A percentile compares a stretch with the other conserved stretches of the same genome.
These are phyloP conservation scores for Diospyros kaki DNA, from an alignment of 148 eudicot species.

Conservation along the genomic window DNA sequence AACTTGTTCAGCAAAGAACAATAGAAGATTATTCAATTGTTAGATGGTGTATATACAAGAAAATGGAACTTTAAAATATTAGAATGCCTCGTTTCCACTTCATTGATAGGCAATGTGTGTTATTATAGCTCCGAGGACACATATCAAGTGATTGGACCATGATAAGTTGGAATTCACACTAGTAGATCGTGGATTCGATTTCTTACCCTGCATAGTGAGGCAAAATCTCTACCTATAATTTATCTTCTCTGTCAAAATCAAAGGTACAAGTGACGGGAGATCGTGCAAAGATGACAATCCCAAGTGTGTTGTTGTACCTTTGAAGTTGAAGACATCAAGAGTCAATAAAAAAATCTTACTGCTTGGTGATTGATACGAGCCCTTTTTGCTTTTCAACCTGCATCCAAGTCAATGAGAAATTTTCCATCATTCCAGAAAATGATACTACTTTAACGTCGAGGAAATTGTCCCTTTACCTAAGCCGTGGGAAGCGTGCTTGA, in stretches of 20 bases:
- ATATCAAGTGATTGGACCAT: no score
- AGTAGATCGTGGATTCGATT: no score
- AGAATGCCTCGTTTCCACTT: not conserved
- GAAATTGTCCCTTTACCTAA: not conserved
- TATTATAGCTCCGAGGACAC: no score
- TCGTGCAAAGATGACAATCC: no score
- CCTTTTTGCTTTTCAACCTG: not conserved
- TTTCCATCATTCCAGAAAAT: not conserved
- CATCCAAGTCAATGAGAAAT: not conserved
- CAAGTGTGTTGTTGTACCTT: not conserved
- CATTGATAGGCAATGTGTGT: not conserved
- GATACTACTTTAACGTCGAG: not conserved
- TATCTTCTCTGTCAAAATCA: no score
- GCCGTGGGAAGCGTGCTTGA: not conserved
- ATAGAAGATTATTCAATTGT: no score
- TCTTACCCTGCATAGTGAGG: no score
- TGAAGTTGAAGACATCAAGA: not conserved
- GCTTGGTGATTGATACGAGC: not conserved
- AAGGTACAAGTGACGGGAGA: no score
- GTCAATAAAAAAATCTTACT: not conserved
- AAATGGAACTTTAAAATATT: not conserved
- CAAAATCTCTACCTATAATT: no score
- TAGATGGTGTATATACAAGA: not conserved
- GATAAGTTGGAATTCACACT: no score
- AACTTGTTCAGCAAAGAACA: not conserved